A percentile compares a stretch with the other conserved stretches of the same genome.
Evolutionary conservation across 2,329 filamentous ascomycete genomes (phyloP).

Genomic region (Phialemonium atrogriseum): DNA sequence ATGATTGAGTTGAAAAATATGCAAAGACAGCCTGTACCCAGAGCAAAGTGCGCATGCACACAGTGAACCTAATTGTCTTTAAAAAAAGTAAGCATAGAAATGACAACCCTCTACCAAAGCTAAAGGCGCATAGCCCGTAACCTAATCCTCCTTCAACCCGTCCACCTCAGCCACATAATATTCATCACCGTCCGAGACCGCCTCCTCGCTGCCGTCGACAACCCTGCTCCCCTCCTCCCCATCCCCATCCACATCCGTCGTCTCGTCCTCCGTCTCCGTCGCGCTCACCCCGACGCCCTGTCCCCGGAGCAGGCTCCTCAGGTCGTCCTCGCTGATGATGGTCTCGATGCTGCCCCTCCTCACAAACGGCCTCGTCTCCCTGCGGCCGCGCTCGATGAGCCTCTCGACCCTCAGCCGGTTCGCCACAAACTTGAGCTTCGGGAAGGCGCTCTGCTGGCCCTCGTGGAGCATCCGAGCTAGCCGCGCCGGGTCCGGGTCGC

Average conservation of each 20-base stretch:
- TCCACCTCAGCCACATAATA: not conserved
- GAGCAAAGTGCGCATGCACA: no score
- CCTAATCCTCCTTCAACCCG: not conserved
- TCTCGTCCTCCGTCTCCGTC: conserved; percentile 23
- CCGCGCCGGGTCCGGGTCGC: conserved; percentile 67
- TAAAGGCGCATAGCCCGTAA: no score
- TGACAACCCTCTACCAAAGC: no score
- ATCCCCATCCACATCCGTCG: conserved; percentile 17
- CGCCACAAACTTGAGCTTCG: conserved; percentile 82
- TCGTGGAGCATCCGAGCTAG: conserved; percentile 84
- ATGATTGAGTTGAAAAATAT: no score
- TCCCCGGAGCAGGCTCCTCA: conserved; percentile 36
- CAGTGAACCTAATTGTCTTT: no score
- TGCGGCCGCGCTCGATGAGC: conserved; percentile 49
- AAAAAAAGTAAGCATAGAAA: no score
- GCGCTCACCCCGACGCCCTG: conserved; percentile 12
- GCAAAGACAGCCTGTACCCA: no score
- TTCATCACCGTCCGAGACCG: not conserved
- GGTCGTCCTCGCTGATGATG: conserved; percentile 53
- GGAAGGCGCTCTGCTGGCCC: conserved; percentile 82
- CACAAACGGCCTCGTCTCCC: conserved; percentile 36
- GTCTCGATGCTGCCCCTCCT: conserved; percentile 48
- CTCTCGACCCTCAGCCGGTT: conserved; percentile 83
- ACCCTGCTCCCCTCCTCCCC: conserved; percentile 9
- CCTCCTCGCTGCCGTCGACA: not conserved